Conservation (phyloP, 78 protist species). For the Neovahlkampfia damariscottae region DNA sequence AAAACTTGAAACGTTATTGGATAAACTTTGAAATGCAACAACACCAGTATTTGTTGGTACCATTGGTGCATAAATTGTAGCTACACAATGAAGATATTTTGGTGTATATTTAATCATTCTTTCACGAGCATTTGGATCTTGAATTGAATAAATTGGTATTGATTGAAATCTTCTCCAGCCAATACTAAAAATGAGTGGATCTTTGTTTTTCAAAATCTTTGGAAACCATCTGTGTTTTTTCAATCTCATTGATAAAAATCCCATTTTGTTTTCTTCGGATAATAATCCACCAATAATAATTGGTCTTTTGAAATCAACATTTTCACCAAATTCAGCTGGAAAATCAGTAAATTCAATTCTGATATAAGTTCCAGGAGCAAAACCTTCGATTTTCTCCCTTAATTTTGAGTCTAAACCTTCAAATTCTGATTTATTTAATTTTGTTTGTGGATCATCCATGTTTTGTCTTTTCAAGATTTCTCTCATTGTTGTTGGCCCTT, state of each 20-base stretch:
- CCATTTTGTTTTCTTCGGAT: constrained; percentile 66
- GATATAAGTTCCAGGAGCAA: constrained; percentile 79
- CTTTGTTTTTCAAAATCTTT: constrained; percentile 81
- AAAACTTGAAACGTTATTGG: constrained; percentile 35
- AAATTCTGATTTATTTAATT: constrained; percentile 34
- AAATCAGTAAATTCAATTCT: constrained; percentile 68
- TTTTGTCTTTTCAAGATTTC: background rate
- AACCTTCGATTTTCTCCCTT: constrained; percentile 34
- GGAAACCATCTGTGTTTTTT: constrained; percentile 94
- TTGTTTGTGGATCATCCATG: constrained; percentile 1
- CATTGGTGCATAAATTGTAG: constrained; percentile 78
- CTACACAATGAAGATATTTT: constrained; percentile 93
- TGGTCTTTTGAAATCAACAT: constrained; percentile 79
- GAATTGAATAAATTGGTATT: constrained; percentile 55
- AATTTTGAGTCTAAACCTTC: constrained; percentile 35
- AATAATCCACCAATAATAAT: constrained; percentile 86
- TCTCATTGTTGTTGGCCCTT: too few species aligned
- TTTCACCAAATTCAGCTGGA: constrained; percentile 80
- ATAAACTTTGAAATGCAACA: constrained; percentile 4
- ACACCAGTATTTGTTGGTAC: constrained; percentile 62
- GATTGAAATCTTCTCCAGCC: constrained; percentile 99
- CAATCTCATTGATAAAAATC: constrained; percentile 67
- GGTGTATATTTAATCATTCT: constrained; percentile 97
- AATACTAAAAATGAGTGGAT: constrained; percentile 88
- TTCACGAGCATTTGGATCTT: constrained; percentile 66